Evolutionary conservation across 495 filamentous ascomycete species (phyloP).

Genomic region (Hypoxylon subgilvum): DNA sequence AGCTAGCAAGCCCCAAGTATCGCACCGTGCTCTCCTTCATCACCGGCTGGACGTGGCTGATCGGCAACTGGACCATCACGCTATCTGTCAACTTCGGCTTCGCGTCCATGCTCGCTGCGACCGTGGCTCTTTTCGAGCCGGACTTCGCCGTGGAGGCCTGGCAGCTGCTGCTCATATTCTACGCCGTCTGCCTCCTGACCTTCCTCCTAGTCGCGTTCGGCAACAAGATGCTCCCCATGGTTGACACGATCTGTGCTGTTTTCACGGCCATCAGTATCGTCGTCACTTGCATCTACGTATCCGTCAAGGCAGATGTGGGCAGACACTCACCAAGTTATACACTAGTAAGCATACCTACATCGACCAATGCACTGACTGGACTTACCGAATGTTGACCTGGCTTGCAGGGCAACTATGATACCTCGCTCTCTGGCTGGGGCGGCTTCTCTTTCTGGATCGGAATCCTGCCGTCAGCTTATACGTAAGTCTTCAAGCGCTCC

Average conservation of each 20-base stretch:
- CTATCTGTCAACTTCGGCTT: slow-evolving; percentile 65
- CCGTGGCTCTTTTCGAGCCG: slow-evolving; percentile 54
- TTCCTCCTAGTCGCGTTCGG: slow-evolving; percentile 63
- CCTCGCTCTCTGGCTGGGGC: slow-evolving; percentile 59
- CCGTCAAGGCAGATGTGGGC: slow-evolving; percentile 59
- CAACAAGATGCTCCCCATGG: slow-evolving; percentile 57
- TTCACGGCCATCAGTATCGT: slow-evolving; percentile 42
- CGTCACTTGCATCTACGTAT: slow-evolving; percentile 52
- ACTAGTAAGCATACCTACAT: slow-evolving; percentile 38
- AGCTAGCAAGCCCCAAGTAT: slow-evolving; percentile 55
- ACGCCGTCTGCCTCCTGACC: slow-evolving; percentile 59
- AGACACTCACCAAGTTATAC: slow-evolving; percentile 51
- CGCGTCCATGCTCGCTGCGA: slow-evolving; percentile 59
- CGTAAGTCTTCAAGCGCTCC: slow-evolving; percentile 44
- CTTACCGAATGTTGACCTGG: slow-evolving; percentile 47
- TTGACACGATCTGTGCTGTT: slow-evolving; percentile 59
- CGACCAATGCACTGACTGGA: too few species aligned
- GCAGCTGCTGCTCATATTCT: slow-evolving; percentile 60
- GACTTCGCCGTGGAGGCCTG: slow-evolving; percentile 53
- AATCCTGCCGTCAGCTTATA: slow-evolving; percentile 60
- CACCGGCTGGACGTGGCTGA: slow-evolving; percentile 62
- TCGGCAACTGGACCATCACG: slow-evolving; percentile 63
- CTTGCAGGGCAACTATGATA: slow-evolving; percentile 62
- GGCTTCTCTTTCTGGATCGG: slow-evolving; percentile 62
- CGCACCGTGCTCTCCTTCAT: slow-evolving; percentile 62